phyloP scores from a whole-genome alignment of 1,284 basidiomycete species.

The Leccinum angustisporum region DNA sequence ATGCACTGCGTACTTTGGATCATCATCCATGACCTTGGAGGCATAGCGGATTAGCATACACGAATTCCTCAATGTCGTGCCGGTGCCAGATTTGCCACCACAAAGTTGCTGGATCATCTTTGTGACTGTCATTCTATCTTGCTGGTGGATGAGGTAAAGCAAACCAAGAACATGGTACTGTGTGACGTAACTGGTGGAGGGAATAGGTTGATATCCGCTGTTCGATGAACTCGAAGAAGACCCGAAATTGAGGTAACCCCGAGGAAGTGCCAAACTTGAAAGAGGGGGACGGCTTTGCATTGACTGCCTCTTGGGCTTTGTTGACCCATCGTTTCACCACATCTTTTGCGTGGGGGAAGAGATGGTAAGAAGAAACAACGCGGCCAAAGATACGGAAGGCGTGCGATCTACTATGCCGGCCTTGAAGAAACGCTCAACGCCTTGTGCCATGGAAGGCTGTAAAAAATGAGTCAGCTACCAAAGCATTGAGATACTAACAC shows the following conservation, averaged over 20 bases:
- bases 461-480: slow-evolving; percentile 9
- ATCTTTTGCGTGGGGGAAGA: slow-evolving; percentile 91
- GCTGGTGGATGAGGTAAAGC: slow-evolving; percentile 92
- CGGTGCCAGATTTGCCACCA: slow-evolving; percentile 81
- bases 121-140: slow-evolving; percentile 98
- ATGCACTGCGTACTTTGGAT: slow-evolving; percentile 77
- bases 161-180: slow-evolving; percentile 98
- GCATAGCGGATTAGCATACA: slow-evolving; percentile 99
- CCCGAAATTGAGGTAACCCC: slow-evolving; percentile 31
- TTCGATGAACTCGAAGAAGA: slow-evolving; percentile 44
- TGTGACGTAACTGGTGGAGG: slow-evolving; percentile 87
- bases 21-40: slow-evolving; percentile 98
- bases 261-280: slow-evolving; percentile 48
- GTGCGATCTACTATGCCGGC: slow-evolving; percentile 98
- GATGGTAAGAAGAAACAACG: slow-evolving; percentile 96
- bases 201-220: slow-evolving; percentile 75
- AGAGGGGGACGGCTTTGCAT: slow-evolving; percentile 76
- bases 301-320: slow-evolving; percentile 96
- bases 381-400: slow-evolving; percentile 93
- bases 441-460: slow-evolving; percentile 96
- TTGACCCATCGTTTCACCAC: slow-evolving; percentile 99
- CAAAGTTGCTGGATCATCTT: slow-evolving; percentile 99
- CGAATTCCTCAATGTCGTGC: slow-evolving; percentile 86
- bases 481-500: slow-evolving; percentile 33
- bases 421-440: slow-evolving; percentile 99